Evolutionary conservation across 1,284 basidiomycete genomes (phyloP).

Genomic region (Butyriboletus appendiculatus): DNA sequence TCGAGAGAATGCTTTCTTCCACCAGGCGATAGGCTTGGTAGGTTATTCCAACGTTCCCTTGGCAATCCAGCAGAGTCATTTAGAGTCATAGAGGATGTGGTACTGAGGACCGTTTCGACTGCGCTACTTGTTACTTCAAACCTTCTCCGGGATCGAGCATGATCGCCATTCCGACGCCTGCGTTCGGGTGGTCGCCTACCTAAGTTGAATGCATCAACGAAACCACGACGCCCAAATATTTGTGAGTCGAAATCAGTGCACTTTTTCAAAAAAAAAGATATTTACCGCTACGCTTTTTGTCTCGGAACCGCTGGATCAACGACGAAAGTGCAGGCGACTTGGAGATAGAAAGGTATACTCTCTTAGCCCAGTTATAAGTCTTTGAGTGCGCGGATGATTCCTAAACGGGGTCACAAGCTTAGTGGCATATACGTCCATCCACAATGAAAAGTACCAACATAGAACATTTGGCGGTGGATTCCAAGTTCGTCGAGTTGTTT

Average conservation of each 20-base stretch:
- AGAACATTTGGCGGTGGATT: constrained; percentile 67
- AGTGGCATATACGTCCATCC: background rate
- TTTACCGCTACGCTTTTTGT: constrained; percentile 4
- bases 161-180: background rate
- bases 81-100: background rate
- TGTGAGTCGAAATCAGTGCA: constrained; percentile 4
- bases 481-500: constrained; percentile 76
- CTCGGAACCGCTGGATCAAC: background rate
- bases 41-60: background rate
- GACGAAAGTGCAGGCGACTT: constrained; percentile 6
- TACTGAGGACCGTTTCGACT: background rate
- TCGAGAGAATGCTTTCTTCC: constrained; percentile 37
- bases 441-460: constrained; percentile 45
- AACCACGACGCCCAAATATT: background rate
- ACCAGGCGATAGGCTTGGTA: background rate
- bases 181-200: background rate
- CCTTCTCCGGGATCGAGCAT: background rate
- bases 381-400: constrained; percentile 15
- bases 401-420: constrained; percentile 16
- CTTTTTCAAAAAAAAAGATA: background rate
- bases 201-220: background rate
- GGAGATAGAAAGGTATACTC: constrained; percentile 5
- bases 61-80: background rate
- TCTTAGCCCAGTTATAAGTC: constrained; percentile 16
- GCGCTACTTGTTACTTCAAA: background rate